Percentiles rank a stretch among this genome's conserved stretches.
phyloP scores from a whole-genome alignment of 148 eudicot genomes.

The Polygonum maritimum region DNA sequence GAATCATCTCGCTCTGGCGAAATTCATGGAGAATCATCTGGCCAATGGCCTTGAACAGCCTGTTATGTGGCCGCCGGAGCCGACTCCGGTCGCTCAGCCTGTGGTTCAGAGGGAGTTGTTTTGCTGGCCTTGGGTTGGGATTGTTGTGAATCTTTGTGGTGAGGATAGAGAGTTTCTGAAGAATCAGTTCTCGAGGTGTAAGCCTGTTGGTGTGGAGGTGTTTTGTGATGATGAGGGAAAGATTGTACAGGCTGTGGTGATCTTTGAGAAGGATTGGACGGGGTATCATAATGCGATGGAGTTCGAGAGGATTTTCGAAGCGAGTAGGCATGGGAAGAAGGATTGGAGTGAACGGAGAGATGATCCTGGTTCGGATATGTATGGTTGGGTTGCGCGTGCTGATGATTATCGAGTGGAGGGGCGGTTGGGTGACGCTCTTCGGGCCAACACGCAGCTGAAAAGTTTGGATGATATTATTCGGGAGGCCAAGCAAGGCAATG shows the following conservation, averaged over 20 bases:
- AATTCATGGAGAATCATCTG: constrained; percentile 46
- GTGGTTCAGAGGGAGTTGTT: constrained; percentile 28
- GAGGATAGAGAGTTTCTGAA: constrained; percentile 30
- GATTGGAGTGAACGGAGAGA: constrained; percentile 36
- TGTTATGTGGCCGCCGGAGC: constrained; percentile 18
- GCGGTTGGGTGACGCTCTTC: constrained; percentile 51
- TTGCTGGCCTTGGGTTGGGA: constrained; percentile 75
- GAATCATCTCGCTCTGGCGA: constrained; percentile 54
- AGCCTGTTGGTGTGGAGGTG: constrained; percentile 41
- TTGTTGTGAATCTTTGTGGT: constrained; percentile 47
- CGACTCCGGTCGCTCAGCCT: constrained; percentile 18
- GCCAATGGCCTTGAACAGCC: constrained; percentile 19
- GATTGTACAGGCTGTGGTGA: constrained; percentile 39
- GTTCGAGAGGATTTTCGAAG: constrained; percentile 70
- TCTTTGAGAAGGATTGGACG: constrained; percentile 53
- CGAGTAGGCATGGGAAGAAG: constrained; percentile 45
- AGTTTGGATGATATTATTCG: constrained; percentile 38
- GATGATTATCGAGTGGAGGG: constrained; percentile 56
- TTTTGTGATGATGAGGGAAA: constrained; percentile 30
- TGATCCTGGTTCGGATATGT: constrained; percentile 28
- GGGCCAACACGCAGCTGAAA: constrained; percentile 42
- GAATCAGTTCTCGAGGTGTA: constrained; percentile 36
- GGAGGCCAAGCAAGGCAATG: constrained; percentile 29
- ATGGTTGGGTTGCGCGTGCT: constrained; percentile 74
- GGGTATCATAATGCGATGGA: constrained; percentile 59